Percentiles rank a stretch among this genome's conserved stretches.
Conservation (phyloP, 768 basidiomycete genomes). For the Tricholoma matsutake region DNA sequence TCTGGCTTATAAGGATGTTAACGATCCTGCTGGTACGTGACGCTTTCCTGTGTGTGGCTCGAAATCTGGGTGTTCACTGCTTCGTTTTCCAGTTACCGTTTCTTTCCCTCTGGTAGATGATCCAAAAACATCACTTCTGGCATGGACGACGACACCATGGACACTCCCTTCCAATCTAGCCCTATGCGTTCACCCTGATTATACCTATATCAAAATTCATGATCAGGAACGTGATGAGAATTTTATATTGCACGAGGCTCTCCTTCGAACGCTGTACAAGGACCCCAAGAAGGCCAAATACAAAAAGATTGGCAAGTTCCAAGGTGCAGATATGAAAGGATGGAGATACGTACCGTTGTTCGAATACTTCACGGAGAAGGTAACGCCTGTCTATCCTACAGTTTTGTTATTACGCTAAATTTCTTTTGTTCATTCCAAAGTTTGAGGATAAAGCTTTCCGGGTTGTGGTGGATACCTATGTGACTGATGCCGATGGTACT, state of each 20-base stretch:
- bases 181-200: slow-evolving; percentile 95
- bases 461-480: slow-evolving; percentile 88
- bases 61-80: not conserved
- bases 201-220: slow-evolving; percentile 94
- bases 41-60: not conserved
- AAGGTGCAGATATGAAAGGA: slow-evolving; percentile 90
- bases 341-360: slow-evolving; percentile 96
- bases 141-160: slow-evolving; percentile 99
- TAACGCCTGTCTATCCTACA: slow-evolving; percentile 24
- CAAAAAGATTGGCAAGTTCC: slow-evolving; percentile 86
- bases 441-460: slow-evolving; percentile 89
- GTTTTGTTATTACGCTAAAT: not conserved
- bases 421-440: slow-evolving; percentile 36
- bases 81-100: slow-evolving; percentile 65
- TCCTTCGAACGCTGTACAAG: slow-evolving; percentile 89
- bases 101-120: slow-evolving; percentile 93
- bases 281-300: slow-evolving; percentile 96
- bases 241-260: slow-evolving; percentile 87
- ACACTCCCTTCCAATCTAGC: slow-evolving; percentile 94
- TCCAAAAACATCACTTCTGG: slow-evolving; percentile 82
- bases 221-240: slow-evolving; percentile 84
- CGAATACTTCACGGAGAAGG: slow-evolving; percentile 95
- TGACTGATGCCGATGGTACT: slow-evolving; percentile 90
- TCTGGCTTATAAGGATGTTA: slow-evolving; percentile 86
- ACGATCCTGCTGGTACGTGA: slow-evolving; percentile 81